phyloP scores from a whole-genome alignment of 164 flowering plant genomes.

The Litsea cubeba region DNA sequence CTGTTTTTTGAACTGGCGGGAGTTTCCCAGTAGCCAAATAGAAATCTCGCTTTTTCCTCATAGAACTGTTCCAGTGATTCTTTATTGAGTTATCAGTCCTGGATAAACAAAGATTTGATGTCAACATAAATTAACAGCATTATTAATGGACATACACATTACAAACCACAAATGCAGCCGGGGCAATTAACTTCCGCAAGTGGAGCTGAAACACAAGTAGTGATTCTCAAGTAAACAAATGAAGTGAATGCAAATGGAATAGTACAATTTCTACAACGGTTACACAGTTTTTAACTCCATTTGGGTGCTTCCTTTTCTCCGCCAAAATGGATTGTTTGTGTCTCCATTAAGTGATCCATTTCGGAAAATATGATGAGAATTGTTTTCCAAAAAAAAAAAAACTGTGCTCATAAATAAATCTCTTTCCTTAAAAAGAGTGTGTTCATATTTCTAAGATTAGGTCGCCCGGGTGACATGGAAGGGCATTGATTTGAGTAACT shows the following conservation, averaged over 20 bases:
- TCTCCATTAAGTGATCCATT: too few relatives aligned
- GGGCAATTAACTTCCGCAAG: neutral
- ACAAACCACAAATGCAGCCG: neutral
- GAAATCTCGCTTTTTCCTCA: constrained; percentile 82
- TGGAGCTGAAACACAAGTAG: neutral
- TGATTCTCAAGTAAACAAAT: neutral
- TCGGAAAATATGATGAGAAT: too few relatives aligned
- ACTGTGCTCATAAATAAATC: too few relatives aligned
- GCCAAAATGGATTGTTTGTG: too few relatives aligned
- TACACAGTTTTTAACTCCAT: neutral
- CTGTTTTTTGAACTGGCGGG: constrained; percentile 49
- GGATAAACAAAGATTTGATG: constrained; percentile 14
- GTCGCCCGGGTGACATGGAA: too few relatives aligned
- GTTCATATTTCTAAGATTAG: too few relatives aligned
- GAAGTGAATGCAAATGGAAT: neutral
- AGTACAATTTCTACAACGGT: neutral
- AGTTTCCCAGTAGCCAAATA: constrained; percentile 71
- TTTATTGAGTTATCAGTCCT: constrained; percentile 97
- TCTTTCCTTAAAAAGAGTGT: too few relatives aligned
- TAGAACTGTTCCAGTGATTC: constrained; percentile 98
- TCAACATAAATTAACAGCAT: neutral
- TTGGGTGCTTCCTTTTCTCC: neutral
- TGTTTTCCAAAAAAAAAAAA: too few relatives aligned
- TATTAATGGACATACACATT: neutral
- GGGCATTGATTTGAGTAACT: too few relatives aligned